Base-by-base conservation (phyloP, 1,284 basidiomycete species). In the Moniliophthora roreri region DNA sequence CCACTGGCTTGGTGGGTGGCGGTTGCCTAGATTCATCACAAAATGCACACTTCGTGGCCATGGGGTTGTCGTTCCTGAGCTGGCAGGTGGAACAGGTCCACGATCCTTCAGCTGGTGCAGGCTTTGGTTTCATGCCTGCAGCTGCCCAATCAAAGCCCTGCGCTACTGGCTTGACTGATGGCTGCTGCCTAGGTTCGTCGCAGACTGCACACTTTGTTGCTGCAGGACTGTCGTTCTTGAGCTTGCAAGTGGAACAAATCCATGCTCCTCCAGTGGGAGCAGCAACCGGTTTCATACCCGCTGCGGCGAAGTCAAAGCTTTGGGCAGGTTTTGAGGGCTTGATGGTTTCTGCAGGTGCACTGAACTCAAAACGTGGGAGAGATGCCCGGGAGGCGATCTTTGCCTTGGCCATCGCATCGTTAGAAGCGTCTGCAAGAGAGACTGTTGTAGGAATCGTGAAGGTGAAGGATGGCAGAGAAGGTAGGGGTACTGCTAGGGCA, bases 41-140 rank as follows among this genome's bases (percentile, higher is more conserved):
- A 35, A 77, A 56, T 3, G 64, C 67, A 57, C 80, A 82, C 63
- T 81, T 76, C 38, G 70, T 69, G 49, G 58, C 69, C 1, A 69
- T 73, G 7, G 59, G 63, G 13, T 60, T 67, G 2, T 74, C 65
- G 55, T 78, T 81, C 52, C 70, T 59, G 45, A 80, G 57, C 63
- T 63, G 66, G 46, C 80, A 82, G 5, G 62, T 54, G 1, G 62
- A 62, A 58, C 81, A 83, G 6, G 55, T 71, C 81, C 81, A 84
- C 20, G 60, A 60, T 10, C 61, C 67, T n/a, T 28, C 62, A n/a
- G 50, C 18, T 8, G 57, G 54, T 38, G 40, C 20, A n/a, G 34
- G 21, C 20, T 46, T 51, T 11, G 54, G 38, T 53, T 73, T 75
- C 46, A 68, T 51, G 3, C 75, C 73, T 0, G 73, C 73, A n/a